These are phyloP conservation scores for Nicotiana noctiflora DNA, from an alignment of 257 asterid species.

Conservation along the genomic window DNA sequence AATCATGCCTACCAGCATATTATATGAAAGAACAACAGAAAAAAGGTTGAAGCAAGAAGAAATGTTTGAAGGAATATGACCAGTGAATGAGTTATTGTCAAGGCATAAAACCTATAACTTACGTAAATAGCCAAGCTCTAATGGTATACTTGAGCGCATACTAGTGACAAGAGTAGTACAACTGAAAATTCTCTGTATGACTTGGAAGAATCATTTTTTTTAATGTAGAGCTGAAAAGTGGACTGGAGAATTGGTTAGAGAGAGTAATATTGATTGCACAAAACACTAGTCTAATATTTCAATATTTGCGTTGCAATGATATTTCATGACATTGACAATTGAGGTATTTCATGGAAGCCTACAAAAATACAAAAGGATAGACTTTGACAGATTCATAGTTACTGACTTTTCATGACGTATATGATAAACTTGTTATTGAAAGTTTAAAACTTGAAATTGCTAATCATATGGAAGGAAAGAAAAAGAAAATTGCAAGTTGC, in stretches of 20 bases:
- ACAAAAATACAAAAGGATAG: no score
- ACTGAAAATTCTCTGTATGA: background rate
- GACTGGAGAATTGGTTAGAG: background rate
- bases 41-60: constrained; percentile 21
- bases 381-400: no score
- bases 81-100: constrained; percentile 30
- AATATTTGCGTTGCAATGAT: no score
- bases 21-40: constrained; percentile 18
- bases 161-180: background rate
- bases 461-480: no score
- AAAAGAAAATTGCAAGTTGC: no score
- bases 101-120: background rate
- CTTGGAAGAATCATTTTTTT: background rate
- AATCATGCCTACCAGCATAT: constrained; percentile 20
- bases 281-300: background rate
- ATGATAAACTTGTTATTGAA: no score
- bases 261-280: background rate
- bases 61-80: constrained; percentile 31
- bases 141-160: constrained; percentile 6
- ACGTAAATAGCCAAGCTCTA: constrained; percentile 24
- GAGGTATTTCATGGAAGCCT: no score
- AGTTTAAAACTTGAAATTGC: no score
- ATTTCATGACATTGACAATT: no score
- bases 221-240: background rate
- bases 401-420: no score